These are phyloP conservation scores for Funneliformis geosporum DNA, from an alignment of 192 early-diverging fungal species.

Conservation along the genomic window DNA sequence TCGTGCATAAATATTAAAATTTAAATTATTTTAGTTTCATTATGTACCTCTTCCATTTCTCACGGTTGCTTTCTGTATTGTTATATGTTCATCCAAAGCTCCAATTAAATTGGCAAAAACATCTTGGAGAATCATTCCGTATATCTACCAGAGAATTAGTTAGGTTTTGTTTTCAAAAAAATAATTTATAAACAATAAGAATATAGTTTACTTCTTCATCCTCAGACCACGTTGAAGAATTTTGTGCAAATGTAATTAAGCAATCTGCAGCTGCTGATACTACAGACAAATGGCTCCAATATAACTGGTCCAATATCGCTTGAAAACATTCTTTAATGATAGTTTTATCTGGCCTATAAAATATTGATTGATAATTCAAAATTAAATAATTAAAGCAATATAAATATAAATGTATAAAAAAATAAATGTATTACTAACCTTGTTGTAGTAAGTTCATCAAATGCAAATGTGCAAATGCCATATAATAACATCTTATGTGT, in stretches of 20 bases:
- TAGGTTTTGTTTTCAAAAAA: not conserved
- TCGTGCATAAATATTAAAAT: not conserved
- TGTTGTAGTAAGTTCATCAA: conserved; percentile 42
- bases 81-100: conserved; percentile 68
- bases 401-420: not conserved
- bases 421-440: conserved; percentile 22
- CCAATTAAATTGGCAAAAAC: conserved; percentile 68
- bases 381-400: not conserved
- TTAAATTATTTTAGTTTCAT: not conserved
- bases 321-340: conserved; percentile 63
- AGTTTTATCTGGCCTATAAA: conserved; percentile 26
- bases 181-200: not conserved
- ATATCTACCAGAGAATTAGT: not conserved
- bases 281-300: conserved; percentile 56
- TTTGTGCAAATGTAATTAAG: conserved; percentile 61
- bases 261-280: conserved; percentile 68
- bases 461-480: conserved; percentile 33
- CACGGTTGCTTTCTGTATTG: conserved; percentile 44
- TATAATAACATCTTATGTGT: conserved; percentile 46
- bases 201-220: conserved; percentile 50
- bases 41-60: conserved; percentile 42
- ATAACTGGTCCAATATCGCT: conserved; percentile 66
- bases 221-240: conserved; percentile 53
- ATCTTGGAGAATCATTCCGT: conserved; percentile 52
- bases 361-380: not conserved